Conservation (phyloP, 2,329 filamentous ascomycete genomes). For the Colletotrichum cordylinicola region DNA sequence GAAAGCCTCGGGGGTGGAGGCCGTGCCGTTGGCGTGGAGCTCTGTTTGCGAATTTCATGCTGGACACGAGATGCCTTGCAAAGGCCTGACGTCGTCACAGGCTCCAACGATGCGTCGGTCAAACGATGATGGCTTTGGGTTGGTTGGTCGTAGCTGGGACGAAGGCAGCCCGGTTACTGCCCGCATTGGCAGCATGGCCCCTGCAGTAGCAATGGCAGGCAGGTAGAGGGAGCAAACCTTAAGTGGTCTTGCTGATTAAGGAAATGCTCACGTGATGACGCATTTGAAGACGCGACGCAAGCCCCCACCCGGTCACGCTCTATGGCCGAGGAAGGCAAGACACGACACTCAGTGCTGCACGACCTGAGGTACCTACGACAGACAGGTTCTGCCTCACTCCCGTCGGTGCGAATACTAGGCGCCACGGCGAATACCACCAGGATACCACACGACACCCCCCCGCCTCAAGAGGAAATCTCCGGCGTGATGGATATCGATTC, state of each 20-base stretch:
- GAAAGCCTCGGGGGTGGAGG: neutral
- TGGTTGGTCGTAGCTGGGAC: neutral
- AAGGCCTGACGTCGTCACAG: neutral
- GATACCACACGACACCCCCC: neutral
- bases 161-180: neutral
- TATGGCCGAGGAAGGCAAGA: neutral
- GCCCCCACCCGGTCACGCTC: neutral
- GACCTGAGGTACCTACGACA: neutral
- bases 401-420: neutral
- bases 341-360: neutral
- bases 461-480: slow-evolving; percentile 28
- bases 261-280: neutral
- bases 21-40: neutral
- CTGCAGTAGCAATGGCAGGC: neutral
- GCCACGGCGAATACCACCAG: neutral
- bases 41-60: neutral
- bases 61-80: neutral
- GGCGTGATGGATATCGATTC: slow-evolving; percentile 47
- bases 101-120: neutral
- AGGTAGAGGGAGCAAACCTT: neutral
- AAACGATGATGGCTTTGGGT: neutral
- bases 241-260: neutral
- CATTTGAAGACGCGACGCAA: neutral
- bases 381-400: neutral
- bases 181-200: neutral